These are phyloP conservation scores for Macadamia tetraphylla DNA, from an alignment of 164 flowering plant genomes.

Conservation along the genomic window DNA sequence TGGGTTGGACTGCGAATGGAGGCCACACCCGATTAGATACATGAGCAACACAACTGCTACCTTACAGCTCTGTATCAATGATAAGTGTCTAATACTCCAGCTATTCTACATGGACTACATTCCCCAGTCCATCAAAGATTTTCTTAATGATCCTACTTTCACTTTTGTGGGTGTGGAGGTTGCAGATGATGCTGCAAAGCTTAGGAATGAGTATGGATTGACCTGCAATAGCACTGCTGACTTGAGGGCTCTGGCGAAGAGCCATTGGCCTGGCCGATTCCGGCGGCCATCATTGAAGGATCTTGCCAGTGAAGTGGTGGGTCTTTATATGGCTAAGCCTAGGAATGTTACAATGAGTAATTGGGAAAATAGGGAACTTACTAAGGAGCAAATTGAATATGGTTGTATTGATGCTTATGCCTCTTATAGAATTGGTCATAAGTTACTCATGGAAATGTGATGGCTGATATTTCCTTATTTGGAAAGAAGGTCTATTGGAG, in stretches of 20 bases:
- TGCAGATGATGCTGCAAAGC: not conserved
- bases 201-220: not conserved
- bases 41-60: not conserved
- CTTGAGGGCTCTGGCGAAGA: not conserved
- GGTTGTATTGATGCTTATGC: slow-evolving; percentile 40
- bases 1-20: not conserved
- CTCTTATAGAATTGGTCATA: slow-evolving; percentile 28
- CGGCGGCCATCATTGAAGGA: not conserved
- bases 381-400: slow-evolving; percentile 6
- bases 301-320: not conserved
- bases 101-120: not conserved
- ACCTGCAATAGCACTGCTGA: not conserved
- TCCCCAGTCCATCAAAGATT: not conserved
- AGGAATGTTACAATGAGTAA: not conserved
- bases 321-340: not conserved
- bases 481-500: no score
- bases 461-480: no score
- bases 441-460: slow-evolving; percentile 10
- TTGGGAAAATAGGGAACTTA: not conserved
- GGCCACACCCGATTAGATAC: not conserved
- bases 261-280: not conserved
- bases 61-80: not conserved
- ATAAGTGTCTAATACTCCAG: not conserved
- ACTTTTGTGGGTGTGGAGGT: not conserved
- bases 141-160: not conserved